phyloP scores from a whole-genome alignment of 2,329 filamentous ascomycete species.

The Daldinia sp. region DNA sequence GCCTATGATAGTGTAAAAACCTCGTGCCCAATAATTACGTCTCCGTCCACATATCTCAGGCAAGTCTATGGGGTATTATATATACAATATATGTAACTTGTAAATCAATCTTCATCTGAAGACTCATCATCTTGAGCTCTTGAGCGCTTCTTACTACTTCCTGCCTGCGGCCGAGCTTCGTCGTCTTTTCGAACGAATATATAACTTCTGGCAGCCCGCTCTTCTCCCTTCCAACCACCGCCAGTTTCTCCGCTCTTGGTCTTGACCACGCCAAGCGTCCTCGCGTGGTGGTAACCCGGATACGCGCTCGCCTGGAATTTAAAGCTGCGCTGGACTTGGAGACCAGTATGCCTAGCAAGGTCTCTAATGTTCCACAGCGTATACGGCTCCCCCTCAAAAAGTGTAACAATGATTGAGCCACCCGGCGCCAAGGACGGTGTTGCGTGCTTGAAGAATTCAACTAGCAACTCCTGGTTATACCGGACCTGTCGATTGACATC shows the following conservation, averaged over 20 bases:
- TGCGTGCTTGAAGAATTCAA: constrained; percentile 70
- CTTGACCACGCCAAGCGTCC: constrained; percentile 73
- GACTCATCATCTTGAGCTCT: constrained; percentile 43
- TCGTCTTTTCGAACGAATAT: constrained; percentile 69
- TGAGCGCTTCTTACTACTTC: constrained; percentile 45
- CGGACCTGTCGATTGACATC: constrained; percentile 95
- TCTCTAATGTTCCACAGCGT: constrained; percentile 95
- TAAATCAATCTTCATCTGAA: constrained; percentile 34
- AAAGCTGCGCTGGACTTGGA: constrained; percentile 76
- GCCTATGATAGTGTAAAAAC: too few species aligned
- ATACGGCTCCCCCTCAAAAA: constrained; percentile 95
- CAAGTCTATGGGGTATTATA: background rate
- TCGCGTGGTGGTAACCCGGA: constrained; percentile 76
- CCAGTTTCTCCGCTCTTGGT: constrained; percentile 55
- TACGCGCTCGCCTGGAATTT: constrained; percentile 72
- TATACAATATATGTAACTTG: background rate
- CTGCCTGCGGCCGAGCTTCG: constrained; percentile 38
- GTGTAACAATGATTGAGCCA: constrained; percentile 77
- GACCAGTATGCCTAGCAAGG: constrained; percentile 78
- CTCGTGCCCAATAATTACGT: background rate
- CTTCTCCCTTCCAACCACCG: constrained; percentile 61
- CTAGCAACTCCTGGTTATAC: constrained; percentile 83
- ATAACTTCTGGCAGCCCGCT: constrained; percentile 64
- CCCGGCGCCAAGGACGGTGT: constrained; percentile 60
- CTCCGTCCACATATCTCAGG: background rate